Conservation (phyloP, 192 early-diverging fungal genomes). For the Dissophora globulifera region DNA sequence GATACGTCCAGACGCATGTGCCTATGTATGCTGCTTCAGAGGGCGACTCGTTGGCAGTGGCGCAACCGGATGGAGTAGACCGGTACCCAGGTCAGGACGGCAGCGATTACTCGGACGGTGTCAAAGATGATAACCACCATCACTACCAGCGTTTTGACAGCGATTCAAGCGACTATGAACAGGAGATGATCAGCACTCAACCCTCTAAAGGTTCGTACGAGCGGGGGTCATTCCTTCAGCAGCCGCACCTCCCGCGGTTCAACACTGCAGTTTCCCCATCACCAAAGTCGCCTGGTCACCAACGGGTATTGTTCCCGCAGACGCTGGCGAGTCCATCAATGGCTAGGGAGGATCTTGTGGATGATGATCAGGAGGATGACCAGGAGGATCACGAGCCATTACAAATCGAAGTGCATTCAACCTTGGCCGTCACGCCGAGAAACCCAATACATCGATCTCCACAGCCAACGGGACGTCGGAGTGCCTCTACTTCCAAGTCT, state of each 20-base stretch:
- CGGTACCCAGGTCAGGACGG: neutral
- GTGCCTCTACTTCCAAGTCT: neutral
- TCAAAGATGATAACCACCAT: neutral
- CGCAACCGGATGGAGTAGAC: neutral
- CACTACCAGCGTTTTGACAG: neutral
- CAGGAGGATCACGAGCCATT: neutral
- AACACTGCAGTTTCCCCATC: constrained; percentile 1
- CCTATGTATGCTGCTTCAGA: constrained; percentile 46
- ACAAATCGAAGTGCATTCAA: constrained; percentile 19
- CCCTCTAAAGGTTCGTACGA: constrained; percentile 27
- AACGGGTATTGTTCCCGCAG: constrained; percentile 10
- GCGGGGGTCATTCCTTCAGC: constrained; percentile 1
- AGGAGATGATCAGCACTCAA: constrained; percentile 14
- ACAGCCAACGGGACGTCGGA: neutral
- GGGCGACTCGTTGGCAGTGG: constrained; percentile 20
- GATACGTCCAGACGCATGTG: constrained; percentile 1
- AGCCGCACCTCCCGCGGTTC: constrained; percentile 14
- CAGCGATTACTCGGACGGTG: neutral
- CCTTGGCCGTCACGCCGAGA: neutral
- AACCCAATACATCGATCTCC: neutral
- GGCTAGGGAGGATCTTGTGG: neutral
- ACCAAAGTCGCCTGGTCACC: constrained; percentile 3
- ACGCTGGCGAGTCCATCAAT: constrained; percentile 9
- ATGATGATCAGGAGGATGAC: neutral
- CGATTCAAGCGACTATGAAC: constrained; percentile 12